Base-by-base conservation (phyloP, 768 basidiomycete genomes). In the Tricholoma hemisulphureum region DNA sequence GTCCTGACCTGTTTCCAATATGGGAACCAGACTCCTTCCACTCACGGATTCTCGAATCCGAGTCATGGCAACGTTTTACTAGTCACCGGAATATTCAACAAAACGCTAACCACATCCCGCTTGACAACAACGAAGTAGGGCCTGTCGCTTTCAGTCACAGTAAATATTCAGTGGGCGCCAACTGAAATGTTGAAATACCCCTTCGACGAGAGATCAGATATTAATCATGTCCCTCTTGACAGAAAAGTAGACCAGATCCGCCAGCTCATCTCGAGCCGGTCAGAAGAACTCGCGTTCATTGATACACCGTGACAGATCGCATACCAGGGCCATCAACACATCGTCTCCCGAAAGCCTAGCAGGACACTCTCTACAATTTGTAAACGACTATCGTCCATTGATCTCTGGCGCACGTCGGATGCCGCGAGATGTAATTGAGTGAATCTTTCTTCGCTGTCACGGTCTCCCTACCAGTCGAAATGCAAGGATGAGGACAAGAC, bases 391-490 rank as follows among this genome's bases (percentile, higher is more conserved):
- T 39, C 53, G 34, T 9, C 21, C 26, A 7, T 16, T 54, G 53
- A 18, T 54, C 24, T 39, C 53, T 28, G 53, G 48, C 28, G 24
- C 21, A 7, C 46, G 35, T 14, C 48, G 31, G 4, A 18, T 57
- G 4, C 48, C 56, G 21, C 49, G 20, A n/a, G 49, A 57, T 31
- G 14, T 57, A 6, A 14, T 57, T 13, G 18, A 31, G 23, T 6
- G 28, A 21, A 37, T 57, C 10, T 69, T 69, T 52, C 34, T 46
- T 6, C 52, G 54, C 20, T 65, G 61, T 6, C 52, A 56, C 20
- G 64, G 61, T 29, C 60, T 69, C 4, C 64, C 70, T 0, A 43
- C 51, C 2, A 11, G 29, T 11, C 59, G 58, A 21, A 63, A 66
- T 41, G 57, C 63, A 24, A 26, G 55, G 11, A 63, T 67, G 48